Conservation (phyloP, 768 basidiomycete genomes). For the Serpula lacrymans region DNA sequence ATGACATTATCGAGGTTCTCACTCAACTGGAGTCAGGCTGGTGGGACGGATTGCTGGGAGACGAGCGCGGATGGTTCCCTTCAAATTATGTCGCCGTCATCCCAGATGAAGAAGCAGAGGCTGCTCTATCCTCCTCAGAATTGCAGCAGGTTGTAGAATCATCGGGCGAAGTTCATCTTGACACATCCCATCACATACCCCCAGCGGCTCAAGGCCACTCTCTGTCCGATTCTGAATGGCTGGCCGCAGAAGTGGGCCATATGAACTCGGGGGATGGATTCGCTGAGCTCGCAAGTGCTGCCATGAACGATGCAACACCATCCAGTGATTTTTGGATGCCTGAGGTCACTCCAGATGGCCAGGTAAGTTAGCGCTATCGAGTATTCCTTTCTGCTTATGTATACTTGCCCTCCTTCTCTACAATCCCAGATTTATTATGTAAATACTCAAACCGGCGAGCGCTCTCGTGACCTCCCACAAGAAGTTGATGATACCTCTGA, state of each 20-base stretch:
- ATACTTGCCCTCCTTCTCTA: background rate
- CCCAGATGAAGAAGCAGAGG: conserved; percentile 77
- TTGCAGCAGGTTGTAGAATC: conserved; percentile 24
- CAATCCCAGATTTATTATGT: conserved; percentile 92
- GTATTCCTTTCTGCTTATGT: conserved; percentile 4
- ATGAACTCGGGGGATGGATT: conserved; percentile 29
- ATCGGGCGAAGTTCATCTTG: conserved; percentile 14
- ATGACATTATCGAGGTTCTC: conserved; percentile 92
- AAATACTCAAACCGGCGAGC: conserved; percentile 84
- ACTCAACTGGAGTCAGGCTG: conserved; percentile 90
- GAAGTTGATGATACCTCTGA: conserved; percentile 67
- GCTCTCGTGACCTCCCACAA: conserved; percentile 78
- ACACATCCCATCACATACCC: conserved; percentile 8
- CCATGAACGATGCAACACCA: conserved; percentile 28
- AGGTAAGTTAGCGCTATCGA: conserved; percentile 50
- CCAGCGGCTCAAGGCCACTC: conserved; percentile 21
- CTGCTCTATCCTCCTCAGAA: conserved; percentile 53
- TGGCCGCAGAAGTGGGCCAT: conserved; percentile 40
- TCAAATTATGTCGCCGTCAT: conserved; percentile 89
- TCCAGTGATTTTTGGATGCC: conserved; percentile 91
- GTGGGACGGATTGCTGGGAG: conserved; percentile 95
- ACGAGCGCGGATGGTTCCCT: conserved; percentile 95
- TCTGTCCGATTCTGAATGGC: conserved; percentile 49
- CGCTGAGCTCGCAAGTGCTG: conserved; percentile 26
- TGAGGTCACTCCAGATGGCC: conserved; percentile 74